Conservation (phyloP, 176 grass and related monocot species). For the Secale cereale region DNA sequence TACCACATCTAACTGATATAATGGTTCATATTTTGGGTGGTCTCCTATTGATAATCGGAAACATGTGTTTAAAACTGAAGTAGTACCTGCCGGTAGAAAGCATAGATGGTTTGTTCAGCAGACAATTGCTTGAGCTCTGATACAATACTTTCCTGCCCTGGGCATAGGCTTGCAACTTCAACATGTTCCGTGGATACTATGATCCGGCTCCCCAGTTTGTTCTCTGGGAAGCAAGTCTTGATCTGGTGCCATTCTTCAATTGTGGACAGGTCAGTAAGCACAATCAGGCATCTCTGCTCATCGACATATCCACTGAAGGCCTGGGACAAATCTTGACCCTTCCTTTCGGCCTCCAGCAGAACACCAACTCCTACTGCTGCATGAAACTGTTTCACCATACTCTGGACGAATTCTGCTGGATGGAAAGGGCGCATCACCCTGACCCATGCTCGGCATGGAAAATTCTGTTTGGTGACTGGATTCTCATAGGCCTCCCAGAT, state of each 20-base stretch:
- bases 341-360: background rate
- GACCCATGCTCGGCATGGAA: constrained; percentile 17
- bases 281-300: background rate
- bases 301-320: background rate
- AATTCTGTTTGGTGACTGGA: background rate
- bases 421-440: constrained; percentile 6
- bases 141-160: background rate
- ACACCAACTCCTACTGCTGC: background rate
- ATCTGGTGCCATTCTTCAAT: constrained; percentile 10
- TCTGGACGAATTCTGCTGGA: background rate
- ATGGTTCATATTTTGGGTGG: background rate
- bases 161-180: background rate
- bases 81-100: background rate
- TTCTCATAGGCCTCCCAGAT: background rate
- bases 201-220: background rate
- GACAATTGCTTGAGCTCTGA: background rate
- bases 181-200: too few relatives aligned
- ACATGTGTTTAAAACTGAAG: background rate
- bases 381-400: background rate
- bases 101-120: background rate
- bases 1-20: background rate
- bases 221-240: background rate
- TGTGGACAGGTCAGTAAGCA: background rate
- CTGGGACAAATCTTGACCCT: background rate
- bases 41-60: background rate